Conservation (phyloP, 306 rosid species). For the Dryas alaskensis region DNA sequence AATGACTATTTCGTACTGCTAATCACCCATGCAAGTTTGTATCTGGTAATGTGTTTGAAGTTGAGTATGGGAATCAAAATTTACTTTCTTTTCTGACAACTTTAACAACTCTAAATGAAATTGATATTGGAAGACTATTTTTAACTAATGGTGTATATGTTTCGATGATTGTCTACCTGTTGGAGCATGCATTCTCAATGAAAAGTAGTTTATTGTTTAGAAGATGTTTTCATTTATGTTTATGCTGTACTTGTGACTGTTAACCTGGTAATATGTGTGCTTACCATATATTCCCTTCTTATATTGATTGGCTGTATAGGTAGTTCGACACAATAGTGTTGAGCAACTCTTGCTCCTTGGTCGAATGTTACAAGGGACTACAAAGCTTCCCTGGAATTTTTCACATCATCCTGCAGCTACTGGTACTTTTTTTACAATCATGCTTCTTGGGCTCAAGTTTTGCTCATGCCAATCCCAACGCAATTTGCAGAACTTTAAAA, state of each 20-base stretch:
- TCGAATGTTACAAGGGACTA: conserved; percentile 93
- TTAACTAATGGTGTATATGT: background rate
- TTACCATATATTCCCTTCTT: conserved; percentile 10
- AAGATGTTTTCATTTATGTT: background rate
- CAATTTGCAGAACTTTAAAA: conserved; percentile 72
- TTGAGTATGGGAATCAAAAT: background rate
- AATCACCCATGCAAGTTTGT: background rate
- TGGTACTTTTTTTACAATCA: conserved; percentile 89
- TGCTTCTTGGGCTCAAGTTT: conserved; percentile 97
- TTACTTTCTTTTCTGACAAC: background rate
- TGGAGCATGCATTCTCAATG: background rate
- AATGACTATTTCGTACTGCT: background rate
- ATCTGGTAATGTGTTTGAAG: background rate
- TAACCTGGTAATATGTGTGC: background rate
- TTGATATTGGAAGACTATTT: background rate
- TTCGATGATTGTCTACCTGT: background rate
- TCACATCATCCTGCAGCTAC: conserved; percentile 95
- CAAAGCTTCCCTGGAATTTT: conserved; percentile 83
- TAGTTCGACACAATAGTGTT: conserved; percentile 85
- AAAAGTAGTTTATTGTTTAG: too few species aligned
- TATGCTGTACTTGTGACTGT: background rate
- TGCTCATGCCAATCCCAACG: conserved; percentile 94
- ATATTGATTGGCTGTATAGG: conserved; percentile 48
- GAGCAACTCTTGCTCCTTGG: conserved; percentile 97
- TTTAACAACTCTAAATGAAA: background rate